These are phyloP conservation scores for Mortierella sp. DNA, from an alignment of 371 early-diverging fungal species.

Conservation along the genomic window DNA sequence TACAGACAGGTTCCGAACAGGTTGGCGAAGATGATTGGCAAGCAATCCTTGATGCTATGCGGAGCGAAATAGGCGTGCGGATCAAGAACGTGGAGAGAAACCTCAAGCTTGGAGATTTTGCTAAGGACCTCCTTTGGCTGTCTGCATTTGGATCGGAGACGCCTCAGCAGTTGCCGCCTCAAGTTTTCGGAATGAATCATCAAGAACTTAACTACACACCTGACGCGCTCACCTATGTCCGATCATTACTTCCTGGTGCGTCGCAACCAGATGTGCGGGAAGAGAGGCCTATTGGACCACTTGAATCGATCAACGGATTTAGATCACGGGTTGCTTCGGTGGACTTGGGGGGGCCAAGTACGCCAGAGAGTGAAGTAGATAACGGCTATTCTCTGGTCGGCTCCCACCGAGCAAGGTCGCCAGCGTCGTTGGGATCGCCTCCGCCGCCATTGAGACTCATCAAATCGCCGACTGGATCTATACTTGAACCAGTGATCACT, in stretches of 20 bases:
- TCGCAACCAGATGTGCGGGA: not conserved
- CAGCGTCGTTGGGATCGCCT: slow-evolving; percentile 1
- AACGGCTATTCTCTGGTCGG: not conserved
- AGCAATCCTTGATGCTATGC: slow-evolving; percentile 49
- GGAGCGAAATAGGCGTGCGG: slow-evolving; percentile 51
- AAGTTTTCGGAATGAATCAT: not conserved
- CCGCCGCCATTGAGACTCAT: slow-evolving; percentile 28
- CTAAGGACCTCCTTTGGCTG: slow-evolving; percentile 45
- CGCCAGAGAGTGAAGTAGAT: not conserved
- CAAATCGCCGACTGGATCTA: slow-evolving; percentile 18
- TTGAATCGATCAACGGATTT: not conserved
- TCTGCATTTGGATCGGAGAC: slow-evolving; percentile 33
- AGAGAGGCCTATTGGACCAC: not conserved
- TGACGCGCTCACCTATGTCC: slow-evolving; percentile 33
- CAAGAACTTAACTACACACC: slow-evolving; percentile 12
- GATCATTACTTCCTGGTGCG: slow-evolving; percentile 23
- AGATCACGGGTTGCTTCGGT: not conserved
- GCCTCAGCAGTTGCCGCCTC: slow-evolving; percentile 2
- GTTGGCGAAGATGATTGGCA: slow-evolving; percentile 42
- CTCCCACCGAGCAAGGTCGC: not conserved
- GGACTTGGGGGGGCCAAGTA: slow-evolving; percentile 1
- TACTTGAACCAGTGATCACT: slow-evolving; percentile 33
- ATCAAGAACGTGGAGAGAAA: slow-evolving; percentile 54
- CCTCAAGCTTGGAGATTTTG: slow-evolving; percentile 48
- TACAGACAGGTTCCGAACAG: slow-evolving; percentile 21